A percentile compares a stretch with the other conserved stretches of the same genome.
These are phyloP conservation scores for Diplogelasinospora grovesii DNA, from an alignment of 495 filamentous ascomycete species.

Conservation along the genomic window DNA sequence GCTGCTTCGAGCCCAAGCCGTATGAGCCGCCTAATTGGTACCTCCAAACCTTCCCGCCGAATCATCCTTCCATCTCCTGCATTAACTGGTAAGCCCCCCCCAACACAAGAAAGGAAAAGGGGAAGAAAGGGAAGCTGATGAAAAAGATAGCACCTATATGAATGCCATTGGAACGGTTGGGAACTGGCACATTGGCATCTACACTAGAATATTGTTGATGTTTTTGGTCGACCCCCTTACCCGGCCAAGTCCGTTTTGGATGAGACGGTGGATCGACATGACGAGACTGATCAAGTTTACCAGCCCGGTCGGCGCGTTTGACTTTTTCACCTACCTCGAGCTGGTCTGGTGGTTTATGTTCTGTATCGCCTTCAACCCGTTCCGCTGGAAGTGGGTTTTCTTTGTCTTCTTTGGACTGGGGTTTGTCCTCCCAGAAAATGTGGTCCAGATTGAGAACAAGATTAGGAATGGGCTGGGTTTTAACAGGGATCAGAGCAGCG, in stretches of 20 bases:
- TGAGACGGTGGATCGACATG: conserved; percentile 84
- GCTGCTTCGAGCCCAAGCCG: conserved; percentile 61
- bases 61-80: conserved; percentile 58
- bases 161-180: conserved; percentile 76
- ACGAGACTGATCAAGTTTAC: conserved; percentile 64
- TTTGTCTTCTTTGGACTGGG: conserved; percentile 79
- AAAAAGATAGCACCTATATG: conserved; percentile 75
- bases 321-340: conserved; percentile 85
- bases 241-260: conserved; percentile 61
- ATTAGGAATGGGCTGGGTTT: conserved; percentile 40
- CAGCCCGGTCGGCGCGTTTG: conserved; percentile 66
- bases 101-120: too few relatives aligned
- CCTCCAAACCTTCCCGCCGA: conserved; percentile 70
- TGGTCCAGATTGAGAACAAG: conserved; percentile 59
- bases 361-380: conserved; percentile 70
- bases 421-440: conserved; percentile 52
- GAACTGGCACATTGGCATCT: conserved; percentile 86
- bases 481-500: neutral
- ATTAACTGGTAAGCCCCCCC: too few relatives aligned
- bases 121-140: too few relatives aligned
- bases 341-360: conserved; percentile 82
- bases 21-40: conserved; percentile 85
- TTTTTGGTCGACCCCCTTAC: conserved; percentile 75
- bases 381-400: conserved; percentile 72
- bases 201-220: conserved; percentile 78